phyloP scores from a whole-genome alignment of 2,329 filamentous ascomycete genomes.

The Ophiostoma fasciatum region DNA sequence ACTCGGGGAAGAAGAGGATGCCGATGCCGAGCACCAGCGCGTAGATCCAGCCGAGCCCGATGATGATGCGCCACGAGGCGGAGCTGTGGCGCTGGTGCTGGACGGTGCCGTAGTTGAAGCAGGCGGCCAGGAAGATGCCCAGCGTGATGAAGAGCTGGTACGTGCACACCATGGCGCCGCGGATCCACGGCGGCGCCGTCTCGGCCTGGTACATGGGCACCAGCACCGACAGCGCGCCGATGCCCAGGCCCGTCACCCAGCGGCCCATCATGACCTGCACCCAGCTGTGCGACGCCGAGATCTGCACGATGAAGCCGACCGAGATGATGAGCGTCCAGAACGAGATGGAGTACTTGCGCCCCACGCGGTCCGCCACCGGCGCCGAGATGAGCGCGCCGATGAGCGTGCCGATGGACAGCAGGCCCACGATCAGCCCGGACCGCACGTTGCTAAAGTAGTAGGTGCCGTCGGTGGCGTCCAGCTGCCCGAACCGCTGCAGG shows the following conservation, averaged over 20 bases:
- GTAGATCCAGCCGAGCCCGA: constrained; percentile 39
- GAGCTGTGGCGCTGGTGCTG: constrained; percentile 23
- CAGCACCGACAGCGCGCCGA: constrained; percentile 50
- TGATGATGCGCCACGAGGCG: constrained; percentile 47
- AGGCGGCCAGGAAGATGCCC: constrained; percentile 39
- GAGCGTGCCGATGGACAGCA: constrained; percentile 40
- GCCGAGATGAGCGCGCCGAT: constrained; percentile 38
- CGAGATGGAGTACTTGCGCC: constrained; percentile 39
- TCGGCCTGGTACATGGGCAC: constrained; percentile 46
- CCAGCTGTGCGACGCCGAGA: constrained; percentile 43
- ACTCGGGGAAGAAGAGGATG: constrained; percentile 39
- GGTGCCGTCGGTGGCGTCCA: constrained; percentile 22
- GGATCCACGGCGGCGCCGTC: constrained; percentile 44
- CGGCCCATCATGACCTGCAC: constrained; percentile 46
- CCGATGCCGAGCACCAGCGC: constrained; percentile 37
- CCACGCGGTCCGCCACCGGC: constrained; percentile 40
- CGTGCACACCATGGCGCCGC: constrained; percentile 49
- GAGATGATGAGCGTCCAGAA: constrained; percentile 42
- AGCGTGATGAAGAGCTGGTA: constrained; percentile 64
- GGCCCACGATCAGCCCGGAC: constrained; percentile 37
- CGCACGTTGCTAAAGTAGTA: constrained; percentile 26
- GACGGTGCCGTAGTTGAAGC: constrained; percentile 38
- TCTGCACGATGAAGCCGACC: constrained; percentile 51
- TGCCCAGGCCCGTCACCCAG: constrained; percentile 50
- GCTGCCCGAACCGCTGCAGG: constrained; percentile 37